phyloP scores from a whole-genome alignment of 768 basidiomycete genomes.

The Hericium erinaceus region DNA sequence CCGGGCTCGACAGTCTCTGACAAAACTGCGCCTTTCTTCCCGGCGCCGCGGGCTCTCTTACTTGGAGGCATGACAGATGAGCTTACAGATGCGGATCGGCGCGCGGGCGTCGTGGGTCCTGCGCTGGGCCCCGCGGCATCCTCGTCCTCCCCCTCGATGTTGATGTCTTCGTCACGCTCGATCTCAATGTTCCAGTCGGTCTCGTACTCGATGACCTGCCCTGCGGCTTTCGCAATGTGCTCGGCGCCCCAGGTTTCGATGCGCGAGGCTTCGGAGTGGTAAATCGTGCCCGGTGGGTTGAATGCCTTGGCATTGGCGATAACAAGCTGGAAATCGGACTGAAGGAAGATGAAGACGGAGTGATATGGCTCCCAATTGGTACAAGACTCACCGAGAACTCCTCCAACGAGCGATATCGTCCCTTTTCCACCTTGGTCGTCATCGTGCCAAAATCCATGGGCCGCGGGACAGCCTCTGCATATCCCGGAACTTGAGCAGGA shows the following conservation, averaged over 20 bases:
- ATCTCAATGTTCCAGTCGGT: conserved; percentile 80
- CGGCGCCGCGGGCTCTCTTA: conserved; percentile 28
- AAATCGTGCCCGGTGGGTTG: conserved; percentile 68
- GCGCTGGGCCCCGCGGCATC: conserved; percentile 9
- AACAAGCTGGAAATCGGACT: conserved; percentile 58
- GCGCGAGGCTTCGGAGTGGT: conserved; percentile 63
- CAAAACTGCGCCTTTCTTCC: conserved; percentile 27
- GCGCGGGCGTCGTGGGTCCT: conserved; percentile 18
- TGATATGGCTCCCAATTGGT: not conserved
- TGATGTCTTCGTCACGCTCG: conserved; percentile 33
- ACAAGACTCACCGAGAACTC: conserved; percentile 58
- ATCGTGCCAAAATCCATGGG: conserved; percentile 96
- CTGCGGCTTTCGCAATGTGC: conserved; percentile 60
- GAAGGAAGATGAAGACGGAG: not conserved
- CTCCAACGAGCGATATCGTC: conserved; percentile 71
- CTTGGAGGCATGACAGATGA: conserved; percentile 8
- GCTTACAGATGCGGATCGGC: conserved; percentile 20
- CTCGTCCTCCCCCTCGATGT: conserved; percentile 37
- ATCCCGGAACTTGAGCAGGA: conserved; percentile 47
- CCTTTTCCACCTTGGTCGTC: conserved; percentile 62
- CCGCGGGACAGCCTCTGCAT: conserved; percentile 58
- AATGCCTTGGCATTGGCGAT: conserved; percentile 67
- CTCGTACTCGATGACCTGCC: conserved; percentile 74
- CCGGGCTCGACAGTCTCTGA: conserved; percentile 53
- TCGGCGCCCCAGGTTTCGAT: conserved; percentile 66